Base-by-base conservation (phyloP, 805 yeast species). In the Suhomyces tanzawaensis region DNA sequence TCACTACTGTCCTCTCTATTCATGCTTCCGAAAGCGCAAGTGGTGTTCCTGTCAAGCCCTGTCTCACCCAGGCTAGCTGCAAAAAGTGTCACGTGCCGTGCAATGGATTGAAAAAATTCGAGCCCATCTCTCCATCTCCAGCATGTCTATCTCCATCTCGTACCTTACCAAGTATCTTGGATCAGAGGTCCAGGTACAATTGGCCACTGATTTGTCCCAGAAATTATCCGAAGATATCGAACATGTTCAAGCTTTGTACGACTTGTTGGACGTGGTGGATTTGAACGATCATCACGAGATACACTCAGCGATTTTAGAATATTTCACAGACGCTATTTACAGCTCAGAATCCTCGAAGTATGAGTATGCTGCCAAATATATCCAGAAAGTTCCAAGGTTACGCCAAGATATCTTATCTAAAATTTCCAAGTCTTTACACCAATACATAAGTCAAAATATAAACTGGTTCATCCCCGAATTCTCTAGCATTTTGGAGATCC, bases 101-200 rank as follows among this genome's bases (percentile, higher is more conserved):
- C 24, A 7, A 21, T 21, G n/a, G n/a, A 21, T n/a, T 12, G 13
- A 24, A 24, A 24, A 24, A 24, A 9, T 24, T 24, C 27, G 13
- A 24, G 5, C 14, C 27, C 24, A 21, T 21, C 24, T 7, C 24
- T 21, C 24, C 24, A 21, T 8, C 13, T 12, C 27, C 27, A 24
- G 26, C 38, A 35, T 35, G 38, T 35, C 38, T 13, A 25, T 16
- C 13, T 45, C 49, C 3, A 19, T 45, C 13, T 38, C 56, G n/a
- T 41, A 58, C 31, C 45, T 62, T 11, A 45, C 61, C 22, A 49
- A 51, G 49, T 54, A 53, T 36, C 48, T 64, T 41, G 47, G 60
- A 37, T 22, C 42, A 1, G 39, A 31, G 3, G 49, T 51, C 22
- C 48, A 52, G 36, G 37, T 35, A 7, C 58, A 48, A 19, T 41